phyloP scores from a whole-genome alignment of 78 protist genomes.

The Speleostelium caveatum region DNA sequence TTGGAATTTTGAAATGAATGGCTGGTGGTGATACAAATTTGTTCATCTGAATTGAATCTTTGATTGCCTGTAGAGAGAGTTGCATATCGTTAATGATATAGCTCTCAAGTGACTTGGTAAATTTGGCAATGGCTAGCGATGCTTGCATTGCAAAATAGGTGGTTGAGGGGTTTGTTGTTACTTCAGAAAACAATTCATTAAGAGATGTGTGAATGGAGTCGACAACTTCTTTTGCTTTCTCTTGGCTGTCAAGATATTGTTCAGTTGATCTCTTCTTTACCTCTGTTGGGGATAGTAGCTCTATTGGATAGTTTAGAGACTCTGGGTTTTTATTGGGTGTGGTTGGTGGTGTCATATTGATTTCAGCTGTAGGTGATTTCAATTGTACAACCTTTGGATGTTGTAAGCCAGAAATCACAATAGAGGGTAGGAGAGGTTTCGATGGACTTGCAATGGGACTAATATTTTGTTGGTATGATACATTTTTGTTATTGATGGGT shows the following conservation, averaged over 20 bases:
- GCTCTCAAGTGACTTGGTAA: slow-evolving; percentile 32
- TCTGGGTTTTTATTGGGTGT: not conserved
- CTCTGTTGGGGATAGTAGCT: slow-evolving; percentile 14
- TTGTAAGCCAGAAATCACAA: too few species aligned
- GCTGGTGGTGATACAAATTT: slow-evolving; percentile 69
- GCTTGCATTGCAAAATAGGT: slow-evolving; percentile 59
- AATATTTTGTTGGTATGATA: not conserved
- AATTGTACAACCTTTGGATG: slow-evolving; percentile 20
- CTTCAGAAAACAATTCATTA: slow-evolving; percentile 28
- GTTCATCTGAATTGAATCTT: slow-evolving; percentile 32
- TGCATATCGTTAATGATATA: slow-evolving; percentile 7
- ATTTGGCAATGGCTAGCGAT: slow-evolving; percentile 16
- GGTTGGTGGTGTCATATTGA: not conserved
- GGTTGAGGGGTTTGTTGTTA: slow-evolving; percentile 12
- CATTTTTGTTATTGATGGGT: not conserved
- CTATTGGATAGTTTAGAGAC: not conserved
- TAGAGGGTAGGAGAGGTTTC: too few species aligned
- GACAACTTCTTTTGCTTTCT: slow-evolving; percentile 25
- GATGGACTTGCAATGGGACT: too few species aligned
- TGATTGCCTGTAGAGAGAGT: not conserved
- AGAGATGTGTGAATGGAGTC: slow-evolving; percentile 35
- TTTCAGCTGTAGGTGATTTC: not conserved
- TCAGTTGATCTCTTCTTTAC: slow-evolving; percentile 6
- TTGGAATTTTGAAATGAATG: slow-evolving; percentile 49
- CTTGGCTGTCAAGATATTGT: slow-evolving; percentile 14